Base-by-base conservation (phyloP, 176 grass and related monocot genomes). In the Bonia amplexicaulis region DNA sequence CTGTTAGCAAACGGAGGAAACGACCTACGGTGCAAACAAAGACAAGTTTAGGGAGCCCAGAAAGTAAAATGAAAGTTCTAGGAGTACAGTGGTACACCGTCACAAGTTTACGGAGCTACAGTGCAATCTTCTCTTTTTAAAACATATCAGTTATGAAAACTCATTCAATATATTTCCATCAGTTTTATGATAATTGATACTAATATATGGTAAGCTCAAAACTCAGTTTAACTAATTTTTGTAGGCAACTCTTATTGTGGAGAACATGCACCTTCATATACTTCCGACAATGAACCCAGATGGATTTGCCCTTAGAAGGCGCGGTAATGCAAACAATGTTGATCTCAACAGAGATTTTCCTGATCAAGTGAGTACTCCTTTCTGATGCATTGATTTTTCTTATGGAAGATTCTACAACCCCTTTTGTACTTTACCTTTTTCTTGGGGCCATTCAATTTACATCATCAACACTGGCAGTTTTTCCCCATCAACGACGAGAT, bases 341-440 rank as follows among this genome's bases (percentile, higher is more conserved):
- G 95, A 98, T 82, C 83, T 98, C 42, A 98, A 98, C 82, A 70
- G 95, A 64, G 91, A 98, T 85, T 98, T 98, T 92, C 95, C 95
- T 76, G 95, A 98, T 73, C 92, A 93, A 92, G 95, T 98, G 75
- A 84, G 81, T 45, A 80, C 46, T 82, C 16, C 39, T 66, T 82
- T 69, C 49, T 22, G 0, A 64, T 77, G 64, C 68, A 67, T 49
- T 37, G 17, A 48, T 83, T 76, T 76, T 75, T 16, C 33, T 63
- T 60, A 79, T 82, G 62, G 20, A 87, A 57, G 16, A 37, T 63
- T 74, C 64, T 80, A 75, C 12, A 20, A 7, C 27, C 27, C 1
- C 49, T 22, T 62, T 76, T 84, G 6, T 63, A 66, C 12, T 82
- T 25, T 83, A 61, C 69, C 15, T 63, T 92, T 57, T 69, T 61